Percentiles rank a stretch among this genome's conserved stretches.
Conservation (phyloP, 2,329 filamentous ascomycete genomes). For the Ophiostoma montium region DNA sequence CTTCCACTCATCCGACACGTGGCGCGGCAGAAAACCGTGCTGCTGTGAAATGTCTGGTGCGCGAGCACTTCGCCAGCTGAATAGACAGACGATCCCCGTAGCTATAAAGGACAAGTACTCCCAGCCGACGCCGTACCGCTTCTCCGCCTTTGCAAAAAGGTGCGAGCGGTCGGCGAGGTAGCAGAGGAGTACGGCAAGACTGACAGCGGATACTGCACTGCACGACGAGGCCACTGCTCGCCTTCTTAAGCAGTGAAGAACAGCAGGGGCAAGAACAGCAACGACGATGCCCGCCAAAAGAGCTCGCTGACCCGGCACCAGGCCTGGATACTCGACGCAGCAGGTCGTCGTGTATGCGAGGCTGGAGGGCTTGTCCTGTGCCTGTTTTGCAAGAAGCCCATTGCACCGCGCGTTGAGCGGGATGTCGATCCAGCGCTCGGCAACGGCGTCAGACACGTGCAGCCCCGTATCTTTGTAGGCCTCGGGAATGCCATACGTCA, state of each 20-base stretch:
- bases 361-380: slow-evolving; percentile 16
- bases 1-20: slow-evolving; percentile 51
- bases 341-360: slow-evolving; percentile 34
- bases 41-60: background rate
- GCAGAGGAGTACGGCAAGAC: slow-evolving; percentile 24
- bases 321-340: slow-evolving; percentile 29
- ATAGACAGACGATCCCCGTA: background rate
- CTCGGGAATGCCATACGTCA: slow-evolving; percentile 24
- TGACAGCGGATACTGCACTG: background rate
- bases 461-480: slow-evolving; percentile 33
- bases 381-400: slow-evolving; percentile 20
- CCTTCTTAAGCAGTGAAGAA: background rate
- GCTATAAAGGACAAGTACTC: slow-evolving; percentile 17
- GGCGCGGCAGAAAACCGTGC: slow-evolving; percentile 31
- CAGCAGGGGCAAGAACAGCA: background rate
- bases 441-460: slow-evolving; percentile 31
- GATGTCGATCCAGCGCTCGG: slow-evolving; percentile 34
- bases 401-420: slow-evolving; percentile 43
- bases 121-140: slow-evolving; percentile 17
- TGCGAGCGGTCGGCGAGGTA: slow-evolving; percentile 40
- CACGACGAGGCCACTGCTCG: background rate
- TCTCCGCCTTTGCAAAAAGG: slow-evolving; percentile 36
- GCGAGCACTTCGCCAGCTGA: background rate
- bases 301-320: slow-evolving; percentile 23
- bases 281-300: background rate